Conservation (phyloP, 192 early-diverging fungal species). For the Spizellomyces sp. region DNA sequence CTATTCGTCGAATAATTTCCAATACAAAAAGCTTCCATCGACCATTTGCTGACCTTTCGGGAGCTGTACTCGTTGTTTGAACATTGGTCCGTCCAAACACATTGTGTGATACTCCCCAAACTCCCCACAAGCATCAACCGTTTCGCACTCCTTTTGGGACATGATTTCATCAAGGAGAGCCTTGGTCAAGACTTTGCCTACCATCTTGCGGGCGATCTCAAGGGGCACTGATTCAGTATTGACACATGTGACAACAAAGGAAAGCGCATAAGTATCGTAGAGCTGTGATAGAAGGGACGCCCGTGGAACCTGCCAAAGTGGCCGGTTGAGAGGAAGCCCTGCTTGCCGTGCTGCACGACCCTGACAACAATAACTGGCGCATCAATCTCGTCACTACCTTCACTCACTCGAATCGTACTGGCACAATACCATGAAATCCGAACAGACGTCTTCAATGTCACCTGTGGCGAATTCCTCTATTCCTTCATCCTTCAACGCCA, state of each 20-base stretch:
- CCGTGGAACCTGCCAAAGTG: slow-evolving; percentile 21
- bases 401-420: not conserved
- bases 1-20: not conserved
- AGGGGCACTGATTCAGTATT: slow-evolving; percentile 10
- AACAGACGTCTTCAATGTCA: slow-evolving; percentile 26
- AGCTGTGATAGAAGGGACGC: slow-evolving; percentile 9
- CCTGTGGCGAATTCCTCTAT: slow-evolving; percentile 17
- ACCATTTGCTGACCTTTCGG: not conserved
- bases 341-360: slow-evolving; percentile 10
- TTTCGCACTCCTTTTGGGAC: not conserved
- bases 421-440: slow-evolving; percentile 18
- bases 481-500: slow-evolving; percentile 12
- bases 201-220: slow-evolving; percentile 6
- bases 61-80: slow-evolving; percentile 5
- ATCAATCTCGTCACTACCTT: not conserved
- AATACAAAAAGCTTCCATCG: not conserved
- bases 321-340: slow-evolving; percentile 8
- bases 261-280: not conserved
- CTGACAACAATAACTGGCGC: not conserved
- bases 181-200: slow-evolving; percentile 13
- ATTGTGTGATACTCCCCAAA: slow-evolving; percentile 26
- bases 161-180: not conserved
- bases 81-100: slow-evolving; percentile 18
- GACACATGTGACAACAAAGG: slow-evolving; percentile 18
- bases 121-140: slow-evolving; percentile 23